phyloP scores from a whole-genome alignment of 169 alveolate genomes.

The Perkinsus olseni region DNA sequence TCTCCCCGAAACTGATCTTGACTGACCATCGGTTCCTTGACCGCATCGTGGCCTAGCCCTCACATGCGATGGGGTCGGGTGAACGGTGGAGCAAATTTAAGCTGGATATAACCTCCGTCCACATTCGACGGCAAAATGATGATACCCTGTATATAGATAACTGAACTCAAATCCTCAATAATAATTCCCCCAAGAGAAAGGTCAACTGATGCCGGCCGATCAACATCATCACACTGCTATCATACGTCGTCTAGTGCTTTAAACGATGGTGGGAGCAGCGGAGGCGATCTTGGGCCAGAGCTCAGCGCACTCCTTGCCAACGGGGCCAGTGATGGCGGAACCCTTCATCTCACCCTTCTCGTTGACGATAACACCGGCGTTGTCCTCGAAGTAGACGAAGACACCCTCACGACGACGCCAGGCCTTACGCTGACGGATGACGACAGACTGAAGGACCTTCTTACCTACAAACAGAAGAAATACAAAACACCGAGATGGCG shows the following conservation, averaged over 20 bases:
- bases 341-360: slow-evolving; percentile 99
- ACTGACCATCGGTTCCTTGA: no score
- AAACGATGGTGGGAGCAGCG: slow-evolving; percentile 95
- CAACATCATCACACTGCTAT: background rate
- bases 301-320: slow-evolving; percentile 99
- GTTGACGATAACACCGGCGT: slow-evolving; percentile 98
- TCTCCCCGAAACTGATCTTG: no score
- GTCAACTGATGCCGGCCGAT: background rate
- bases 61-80: no score
- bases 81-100: no score
- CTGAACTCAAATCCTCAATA: background rate
- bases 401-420: slow-evolving; percentile 79
- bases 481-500: background rate
- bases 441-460: slow-evolving; percentile 95
- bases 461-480: slow-evolving; percentile 38
- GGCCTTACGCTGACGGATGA: slow-evolving; percentile 96
- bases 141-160: background rate
- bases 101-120: no score
- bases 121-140: no score
- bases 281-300: slow-evolving; percentile 99
- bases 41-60: no score
- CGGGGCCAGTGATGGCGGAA: slow-evolving; percentile 98
- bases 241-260: slow-evolving; percentile 29
- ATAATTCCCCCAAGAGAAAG: background rate
- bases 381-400: slow-evolving; percentile 57